A percentile compares a stretch with the other conserved stretches of the same genome.
phyloP scores from a whole-genome alignment of 345 rosid species.

The Rhodomyrtus tomentosa region DNA sequence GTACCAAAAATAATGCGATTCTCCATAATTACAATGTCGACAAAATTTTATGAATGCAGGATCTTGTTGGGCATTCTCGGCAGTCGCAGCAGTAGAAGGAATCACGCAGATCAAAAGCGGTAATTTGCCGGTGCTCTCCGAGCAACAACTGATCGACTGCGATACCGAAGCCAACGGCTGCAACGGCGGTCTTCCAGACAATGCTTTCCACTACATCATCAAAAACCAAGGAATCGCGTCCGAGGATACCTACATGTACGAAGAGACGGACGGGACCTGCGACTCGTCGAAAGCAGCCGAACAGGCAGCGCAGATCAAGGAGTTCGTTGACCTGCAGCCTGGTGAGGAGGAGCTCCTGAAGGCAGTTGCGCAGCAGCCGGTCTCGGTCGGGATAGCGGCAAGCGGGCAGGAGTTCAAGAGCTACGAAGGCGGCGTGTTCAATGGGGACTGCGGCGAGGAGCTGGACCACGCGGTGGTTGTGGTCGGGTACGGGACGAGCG shows the following conservation, averaged over 20 bases:
- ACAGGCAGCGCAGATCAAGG: not conserved
- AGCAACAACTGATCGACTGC: conserved; percentile 4
- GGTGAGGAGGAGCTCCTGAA: not conserved
- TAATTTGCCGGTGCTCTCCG: not conserved
- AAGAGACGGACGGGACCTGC: not conserved
- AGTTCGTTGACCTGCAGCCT: not conserved
- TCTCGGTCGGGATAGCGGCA: not conserved
- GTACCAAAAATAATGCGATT: not conserved
- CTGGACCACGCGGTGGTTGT: not conserved
- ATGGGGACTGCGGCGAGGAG: not conserved
- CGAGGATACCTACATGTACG: not conserved
- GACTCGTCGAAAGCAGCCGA: not conserved
- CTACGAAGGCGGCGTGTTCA: not conserved
- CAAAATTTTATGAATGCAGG: not conserved
- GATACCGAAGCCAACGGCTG: not conserved
- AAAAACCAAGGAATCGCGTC: not conserved
- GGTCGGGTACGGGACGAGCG: not conserved
- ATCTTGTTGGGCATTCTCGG: conserved; percentile 3
- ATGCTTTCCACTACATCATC: not conserved
- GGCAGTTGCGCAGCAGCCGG: not conserved
- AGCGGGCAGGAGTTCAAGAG: not conserved
- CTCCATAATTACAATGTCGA: not conserved
- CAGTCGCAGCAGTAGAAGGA: conserved; percentile 3
- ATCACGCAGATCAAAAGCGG: conserved; percentile 3
- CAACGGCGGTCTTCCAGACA: not conserved